Evolutionary conservation across 345 rosid genomes (phyloP), one percentile per base, ranked within the genome.

Genomic region (Rubroshorea leprosula): DNA sequence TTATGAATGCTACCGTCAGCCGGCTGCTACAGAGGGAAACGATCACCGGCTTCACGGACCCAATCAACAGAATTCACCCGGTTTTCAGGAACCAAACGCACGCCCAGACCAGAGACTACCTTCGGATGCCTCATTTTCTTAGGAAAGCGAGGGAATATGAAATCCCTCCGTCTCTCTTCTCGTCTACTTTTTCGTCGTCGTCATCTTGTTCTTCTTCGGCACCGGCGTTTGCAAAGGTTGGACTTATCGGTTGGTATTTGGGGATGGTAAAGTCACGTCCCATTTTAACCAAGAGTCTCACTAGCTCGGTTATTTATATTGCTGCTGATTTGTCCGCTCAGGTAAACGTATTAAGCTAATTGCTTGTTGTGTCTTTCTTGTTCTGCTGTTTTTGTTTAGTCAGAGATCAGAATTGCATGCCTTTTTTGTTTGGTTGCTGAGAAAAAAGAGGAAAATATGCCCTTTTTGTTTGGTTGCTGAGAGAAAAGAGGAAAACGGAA

Each of bases 291-390:
- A 93, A 93, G 75, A 83, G 92, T 41, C 47, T 77, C 57, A 85
- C 97, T 0, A 70, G 82, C 7, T 71, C 90, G 26, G 72, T 83
- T 60, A 83, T 87, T 64, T 93, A 89, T 70, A 62, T 72, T 8
- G 96, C 97, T 9, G 96, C 99, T 29, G 99, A 87, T 69, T 65
- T 89, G 62, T 83, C 99, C 15, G 83, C 99, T 54, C 99, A 93
- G 99, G 99, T 86, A 20, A 38, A 13, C 29, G 21, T 14, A 8
- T 22, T 3, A 49, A 49, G 12, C 24, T 18, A 7, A 9, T 11
- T 50, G 26, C 6, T 27, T 44, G 23, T 8, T 17, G 0, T 17
- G 31, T 5, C 35, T 3, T 45, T 12, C n/a, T 56, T 26, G 35
- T n/a, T 10, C 15, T 21, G 7, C n/a, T 5, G 23, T 46, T 27